A percentile compares a stretch with the other conserved stretches of the same genome.
These are phyloP conservation scores for Laetiporus sulphureus DNA, from an alignment of 1,284 basidiomycete species.

Conservation along the genomic window DNA sequence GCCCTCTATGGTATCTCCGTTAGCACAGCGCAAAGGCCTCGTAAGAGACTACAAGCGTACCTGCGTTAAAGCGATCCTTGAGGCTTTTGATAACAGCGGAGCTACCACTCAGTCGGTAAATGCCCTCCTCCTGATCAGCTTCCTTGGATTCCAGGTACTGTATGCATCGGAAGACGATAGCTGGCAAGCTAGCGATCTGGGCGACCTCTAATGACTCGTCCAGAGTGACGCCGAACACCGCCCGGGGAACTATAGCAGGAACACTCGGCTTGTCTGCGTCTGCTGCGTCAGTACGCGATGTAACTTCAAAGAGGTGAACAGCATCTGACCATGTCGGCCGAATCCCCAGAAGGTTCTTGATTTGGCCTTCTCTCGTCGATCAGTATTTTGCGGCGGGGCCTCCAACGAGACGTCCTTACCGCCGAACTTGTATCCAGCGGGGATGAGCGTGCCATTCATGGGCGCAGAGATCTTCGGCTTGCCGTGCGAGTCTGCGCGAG, in stretches of 20 bases:
- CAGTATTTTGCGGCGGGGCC: constrained; percentile 31
- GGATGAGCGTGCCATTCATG: constrained; percentile 80
- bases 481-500: constrained; percentile 33
- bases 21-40: constrained; percentile 7
- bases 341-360: constrained; percentile 90
- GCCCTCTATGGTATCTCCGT: constrained; percentile 53
- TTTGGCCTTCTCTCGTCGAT: constrained; percentile 84
- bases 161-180: constrained; percentile 92
- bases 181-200: constrained; percentile 85
- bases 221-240: constrained; percentile 88
- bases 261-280: constrained; percentile 35
- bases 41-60: constrained; percentile 34
- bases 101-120: constrained; percentile 91
- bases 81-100: constrained; percentile 92
- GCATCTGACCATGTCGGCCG: constrained; percentile 51
- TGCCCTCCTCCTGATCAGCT: constrained; percentile 95
- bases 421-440: constrained; percentile 85
- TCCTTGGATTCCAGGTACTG: constrained; percentile 86
- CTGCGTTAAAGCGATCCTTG: constrained; percentile 88
- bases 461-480: constrained; percentile 88
- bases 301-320: no score
- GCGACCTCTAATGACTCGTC: constrained; percentile 86
- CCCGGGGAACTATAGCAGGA: constrained; percentile 46
- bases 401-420: constrained; percentile 53
- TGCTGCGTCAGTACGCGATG: constrained; percentile 5